Evolutionary conservation across 2,329 filamentous ascomycete species (phyloP), one percentile per base, ranked within the genome.

Genomic region (Colletotrichum sp.): DNA sequence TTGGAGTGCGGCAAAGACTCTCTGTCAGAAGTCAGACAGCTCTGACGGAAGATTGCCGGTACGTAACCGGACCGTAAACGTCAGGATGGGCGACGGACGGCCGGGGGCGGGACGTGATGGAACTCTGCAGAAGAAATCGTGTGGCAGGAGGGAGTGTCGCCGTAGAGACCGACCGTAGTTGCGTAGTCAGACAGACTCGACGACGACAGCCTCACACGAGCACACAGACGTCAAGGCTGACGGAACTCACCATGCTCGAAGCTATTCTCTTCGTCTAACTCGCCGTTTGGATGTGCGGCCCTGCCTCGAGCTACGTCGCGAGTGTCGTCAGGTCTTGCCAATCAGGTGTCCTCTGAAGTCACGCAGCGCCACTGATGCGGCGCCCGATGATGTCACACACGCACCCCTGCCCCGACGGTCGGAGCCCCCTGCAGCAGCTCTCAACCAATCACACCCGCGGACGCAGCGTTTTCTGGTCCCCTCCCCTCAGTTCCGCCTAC

Each of bases 221-320:
- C 55, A 68, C 69, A 75, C 70, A 76, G 70, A 76, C 74, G 74
- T 76, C 63, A 69, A 76, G 74, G 74, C 74, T 74, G 70, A 74
- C 74, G 73, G 73, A 76, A 68, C 62, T 39, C 55, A 44, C 34
- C 28, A 26, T 62, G 62, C 32, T 52, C 44, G 44, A 21, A 52
- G n/a, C 44, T 52, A 52, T 52, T 52, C n/a, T 52, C n/a, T 52
- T 3, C 44, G 44, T 52, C 44, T 52, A 52, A 21, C 44, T 52
- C 44, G 44, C 44, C 44, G 44, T 52, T 52, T 72, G 57, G 55
- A 34, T 34, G 68, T 66, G 52, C 52, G 28, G 63, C 69, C 68
- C 34, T 21, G 60, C 60, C 69, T 65, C 49, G 34, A 49, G 62
- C 69, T 62, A 75, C 69, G 73, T 72, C 55, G 73, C 15, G 57